Percentiles rank a stretch among this genome's conserved stretches.
Conservation (phyloP, 1,139 yeast genomes). For the Meyerozyma athensensis region DNA sequence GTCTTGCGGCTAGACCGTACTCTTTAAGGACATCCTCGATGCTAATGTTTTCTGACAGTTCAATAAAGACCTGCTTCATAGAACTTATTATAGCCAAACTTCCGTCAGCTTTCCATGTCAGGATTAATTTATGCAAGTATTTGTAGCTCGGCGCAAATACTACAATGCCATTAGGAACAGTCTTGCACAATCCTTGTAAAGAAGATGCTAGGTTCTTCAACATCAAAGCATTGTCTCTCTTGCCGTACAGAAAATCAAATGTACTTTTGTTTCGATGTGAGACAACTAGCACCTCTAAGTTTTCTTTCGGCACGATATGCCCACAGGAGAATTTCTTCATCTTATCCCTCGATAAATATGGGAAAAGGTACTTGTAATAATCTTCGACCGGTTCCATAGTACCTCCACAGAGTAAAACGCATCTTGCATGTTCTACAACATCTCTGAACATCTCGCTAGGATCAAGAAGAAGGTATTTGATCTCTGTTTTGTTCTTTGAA, state of each 20-base stretch:
- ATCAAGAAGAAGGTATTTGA: constrained; percentile 74
- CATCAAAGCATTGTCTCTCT: constrained; percentile 46
- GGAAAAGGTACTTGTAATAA: constrained; percentile 61
- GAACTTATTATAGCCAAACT: constrained; percentile 28
- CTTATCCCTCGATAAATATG: constrained; percentile 38
- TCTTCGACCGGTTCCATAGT: constrained; percentile 91
- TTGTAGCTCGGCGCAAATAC: constrained; percentile 83
- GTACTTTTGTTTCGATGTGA: constrained; percentile 16
- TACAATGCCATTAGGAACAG: constrained; percentile 72
- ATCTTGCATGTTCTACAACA: constrained; percentile 59
- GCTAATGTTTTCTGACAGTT: constrained; percentile 41
- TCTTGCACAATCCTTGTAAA: constrained; percentile 36
- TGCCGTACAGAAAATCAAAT: constrained; percentile 68
- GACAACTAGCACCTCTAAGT: constrained; percentile 59
- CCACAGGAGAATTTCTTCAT: constrained; percentile 68
- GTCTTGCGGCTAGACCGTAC: constrained; percentile 37
- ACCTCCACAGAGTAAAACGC: constrained; percentile 88
- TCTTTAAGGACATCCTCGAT: constrained; percentile 45
- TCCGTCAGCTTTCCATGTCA: constrained; percentile 44
- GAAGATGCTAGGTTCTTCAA: constrained; percentile 51
- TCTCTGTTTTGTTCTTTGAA: constrained; percentile 19
- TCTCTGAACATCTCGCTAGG: constrained; percentile 71
- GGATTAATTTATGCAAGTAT: constrained; percentile 50
- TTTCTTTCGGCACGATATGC: constrained; percentile 74
- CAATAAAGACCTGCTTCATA: constrained; percentile 50